phyloP scores from a whole-genome alignment of 768 basidiomycete genomes.

The Pleurotus pulmonarius region DNA sequence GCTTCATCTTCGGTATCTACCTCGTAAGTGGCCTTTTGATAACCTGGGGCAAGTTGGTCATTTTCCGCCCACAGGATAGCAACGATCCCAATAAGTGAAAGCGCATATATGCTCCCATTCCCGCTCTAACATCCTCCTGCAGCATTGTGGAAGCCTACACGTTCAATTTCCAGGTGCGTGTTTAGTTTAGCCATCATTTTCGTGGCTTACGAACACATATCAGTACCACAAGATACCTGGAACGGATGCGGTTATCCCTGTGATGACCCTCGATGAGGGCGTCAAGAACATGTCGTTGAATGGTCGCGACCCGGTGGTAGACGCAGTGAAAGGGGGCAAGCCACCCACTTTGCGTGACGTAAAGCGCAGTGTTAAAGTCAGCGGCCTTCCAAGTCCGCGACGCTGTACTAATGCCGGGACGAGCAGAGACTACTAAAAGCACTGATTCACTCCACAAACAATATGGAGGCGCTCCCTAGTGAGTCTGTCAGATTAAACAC shows the following conservation, averaged over 20 bases:
- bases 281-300: conserved; percentile 47
- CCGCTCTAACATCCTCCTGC: conserved; percentile 1
- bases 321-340: conserved; percentile 56
- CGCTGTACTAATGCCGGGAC: background rate
- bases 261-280: conserved; percentile 70
- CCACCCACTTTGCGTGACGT: conserved; percentile 77
- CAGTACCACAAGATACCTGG: conserved; percentile 73
- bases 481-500: conserved; percentile 18
- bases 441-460: conserved; percentile 71
- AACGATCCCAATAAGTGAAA: conserved; percentile 81
- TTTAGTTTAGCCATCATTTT: background rate
- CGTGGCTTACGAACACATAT: background rate
- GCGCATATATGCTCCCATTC: conserved; percentile 23
- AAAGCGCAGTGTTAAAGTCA: conserved; percentile 72
- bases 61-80: conserved; percentile 51
- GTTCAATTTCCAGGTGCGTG: conserved; percentile 72
- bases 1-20: conserved; percentile 84
- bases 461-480: conserved; percentile 81
- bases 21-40: conserved; percentile 43
- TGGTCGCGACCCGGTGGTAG: conserved; percentile 52
- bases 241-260: conserved; percentile 53
- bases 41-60: background rate
- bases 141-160: conserved; percentile 89
- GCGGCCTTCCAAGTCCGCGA: background rate
- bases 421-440: conserved; percentile 70